These are phyloP conservation scores for Blastomyces silverae DNA, from an alignment of 2,329 filamentous ascomycete species.

Conservation along the genomic window DNA sequence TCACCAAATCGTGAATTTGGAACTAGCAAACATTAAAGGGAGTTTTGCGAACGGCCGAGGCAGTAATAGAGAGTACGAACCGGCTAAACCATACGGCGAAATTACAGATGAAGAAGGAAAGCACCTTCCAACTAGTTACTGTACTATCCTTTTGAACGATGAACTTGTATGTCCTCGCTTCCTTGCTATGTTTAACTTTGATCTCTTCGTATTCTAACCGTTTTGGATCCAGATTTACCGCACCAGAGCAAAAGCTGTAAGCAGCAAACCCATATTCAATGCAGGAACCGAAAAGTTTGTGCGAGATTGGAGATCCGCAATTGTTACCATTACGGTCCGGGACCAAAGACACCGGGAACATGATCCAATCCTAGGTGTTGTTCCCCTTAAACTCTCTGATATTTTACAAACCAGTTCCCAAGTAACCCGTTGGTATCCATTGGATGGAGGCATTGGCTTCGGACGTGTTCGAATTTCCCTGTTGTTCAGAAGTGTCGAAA, in stretches of 20 bases:
- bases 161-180: conserved; percentile 46
- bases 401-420: conserved; percentile 84
- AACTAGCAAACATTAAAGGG: conserved; percentile 85
- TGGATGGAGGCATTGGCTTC: conserved; percentile 89
- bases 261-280: conserved; percentile 93
- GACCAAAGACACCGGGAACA: conserved; percentile 86
- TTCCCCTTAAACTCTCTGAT: conserved; percentile 79
- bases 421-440: conserved; percentile 86
- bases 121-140: conserved; percentile 82
- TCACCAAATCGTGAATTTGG: conserved; percentile 91
- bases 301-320: conserved; percentile 82
- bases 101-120: conserved; percentile 76
- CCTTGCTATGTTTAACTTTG: neutral
- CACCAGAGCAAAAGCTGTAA: conserved; percentile 89
- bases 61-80: conserved; percentile 81
- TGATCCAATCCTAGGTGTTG: conserved; percentile 87
- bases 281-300: conserved; percentile 90
- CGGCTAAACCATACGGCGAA: conserved; percentile 76
- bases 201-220: conserved; percentile 9
- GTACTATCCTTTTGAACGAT: conserved; percentile 85
- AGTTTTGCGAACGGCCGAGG: conserved; percentile 60
- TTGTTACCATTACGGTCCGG: conserved; percentile 81
- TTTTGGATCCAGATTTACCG: conserved; percentile 59
- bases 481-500: conserved; percentile 83
- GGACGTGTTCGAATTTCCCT: conserved; percentile 83